These are phyloP conservation scores for Pseudogymnoascus sp. DNA, from an alignment of 2,329 filamentous ascomycete species.

Conservation along the genomic window DNA sequence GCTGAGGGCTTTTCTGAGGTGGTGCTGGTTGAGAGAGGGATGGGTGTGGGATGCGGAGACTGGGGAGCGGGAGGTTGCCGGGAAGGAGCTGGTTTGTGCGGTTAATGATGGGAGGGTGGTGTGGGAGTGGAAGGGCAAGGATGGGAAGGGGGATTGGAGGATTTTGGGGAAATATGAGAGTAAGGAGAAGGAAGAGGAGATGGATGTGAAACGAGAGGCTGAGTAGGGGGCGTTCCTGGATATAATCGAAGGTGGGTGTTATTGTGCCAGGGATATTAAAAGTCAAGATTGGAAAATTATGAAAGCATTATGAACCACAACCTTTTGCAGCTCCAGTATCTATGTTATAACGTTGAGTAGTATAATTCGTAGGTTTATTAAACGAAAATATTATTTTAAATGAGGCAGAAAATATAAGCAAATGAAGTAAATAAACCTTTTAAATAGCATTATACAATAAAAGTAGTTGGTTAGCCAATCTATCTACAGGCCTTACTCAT, in stretches of 20 bases:
- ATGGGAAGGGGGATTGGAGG: neutral
- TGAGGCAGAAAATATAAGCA: neutral
- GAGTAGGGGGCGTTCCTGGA: neutral
- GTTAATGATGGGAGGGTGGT: conserved; percentile 49
- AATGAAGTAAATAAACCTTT: neutral
- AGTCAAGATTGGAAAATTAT: neutral
- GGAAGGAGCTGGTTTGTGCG: conserved; percentile 44
- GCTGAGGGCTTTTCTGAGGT: conserved; percentile 73
- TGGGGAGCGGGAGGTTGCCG: conserved; percentile 50
- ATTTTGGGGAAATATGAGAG: neutral
- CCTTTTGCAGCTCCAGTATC: neutral
- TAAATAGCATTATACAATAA: neutral
- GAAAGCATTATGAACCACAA: neutral
- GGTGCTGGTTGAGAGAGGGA: conserved; percentile 87
- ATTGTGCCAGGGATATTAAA: neutral
- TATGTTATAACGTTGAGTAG: neutral
- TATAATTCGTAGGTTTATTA: neutral
- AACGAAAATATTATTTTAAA: neutral
- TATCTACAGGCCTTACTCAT: too few species aligned
- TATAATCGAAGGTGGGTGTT: neutral
- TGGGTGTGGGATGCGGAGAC: conserved; percentile 72
- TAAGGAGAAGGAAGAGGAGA: neutral
- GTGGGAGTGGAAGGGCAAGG: conserved; percentile 24
- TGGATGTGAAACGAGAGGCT: neutral
- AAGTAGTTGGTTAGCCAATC: too few species aligned